Evolutionary conservation across 2,329 filamentous ascomycete species (phyloP).

Genomic region (Tolypocladium pustulatum): DNA sequence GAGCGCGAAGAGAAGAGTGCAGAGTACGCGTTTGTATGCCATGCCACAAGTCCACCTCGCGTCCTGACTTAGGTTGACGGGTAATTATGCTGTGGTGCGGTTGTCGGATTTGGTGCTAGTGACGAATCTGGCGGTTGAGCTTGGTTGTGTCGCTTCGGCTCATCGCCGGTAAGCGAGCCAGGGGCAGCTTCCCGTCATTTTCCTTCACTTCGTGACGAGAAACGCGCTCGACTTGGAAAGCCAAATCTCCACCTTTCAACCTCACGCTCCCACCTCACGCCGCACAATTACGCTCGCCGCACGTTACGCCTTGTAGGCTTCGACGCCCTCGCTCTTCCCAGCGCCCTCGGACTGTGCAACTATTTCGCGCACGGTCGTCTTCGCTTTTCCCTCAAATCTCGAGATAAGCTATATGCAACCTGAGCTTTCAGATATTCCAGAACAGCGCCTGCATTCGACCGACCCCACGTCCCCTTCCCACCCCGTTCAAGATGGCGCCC

Average conservation of each 20-base stretch:
- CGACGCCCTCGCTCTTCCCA: neutral
- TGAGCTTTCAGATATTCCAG: conserved; percentile 39
- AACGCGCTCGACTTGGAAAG: neutral
- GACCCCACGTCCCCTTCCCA: conserved; percentile 19
- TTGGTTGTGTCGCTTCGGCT: neutral
- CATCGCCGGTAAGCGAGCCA: neutral
- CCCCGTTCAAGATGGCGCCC: conserved; percentile 47
- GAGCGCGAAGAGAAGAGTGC: no score
- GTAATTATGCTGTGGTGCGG: neutral
- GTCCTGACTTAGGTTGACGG: no score
- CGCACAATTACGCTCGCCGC: neutral
- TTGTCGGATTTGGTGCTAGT: neutral
- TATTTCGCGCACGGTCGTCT: conserved; percentile 37
- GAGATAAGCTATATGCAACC: conserved; percentile 53
- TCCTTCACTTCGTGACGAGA: neutral
- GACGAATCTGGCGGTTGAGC: neutral
- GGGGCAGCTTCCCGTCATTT: neutral
- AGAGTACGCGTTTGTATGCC: no score
- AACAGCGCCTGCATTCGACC: conserved; percentile 27
- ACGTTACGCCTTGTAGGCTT: neutral
- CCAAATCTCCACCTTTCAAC: neutral
- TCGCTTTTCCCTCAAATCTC: conserved; percentile 17
- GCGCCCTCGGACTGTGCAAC: conserved; percentile 38
- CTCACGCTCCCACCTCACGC: conserved; percentile 5
- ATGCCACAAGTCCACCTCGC: no score